Evolutionary conservation across 2,329 filamentous ascomycete genomes (phyloP).

Genomic region (Cytospora chrysosperma): DNA sequence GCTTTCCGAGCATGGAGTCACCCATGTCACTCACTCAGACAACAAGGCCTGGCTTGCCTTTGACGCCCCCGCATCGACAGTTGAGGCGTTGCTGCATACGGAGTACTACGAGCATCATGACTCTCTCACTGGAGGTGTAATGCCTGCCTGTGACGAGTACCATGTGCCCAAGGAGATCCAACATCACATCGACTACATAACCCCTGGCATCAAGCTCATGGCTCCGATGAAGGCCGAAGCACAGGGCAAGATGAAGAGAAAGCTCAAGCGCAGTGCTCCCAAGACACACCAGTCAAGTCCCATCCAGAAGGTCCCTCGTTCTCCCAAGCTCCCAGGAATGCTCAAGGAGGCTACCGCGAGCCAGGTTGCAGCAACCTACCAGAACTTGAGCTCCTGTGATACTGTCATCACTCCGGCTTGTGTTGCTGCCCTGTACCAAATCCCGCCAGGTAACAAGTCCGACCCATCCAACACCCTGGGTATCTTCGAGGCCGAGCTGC

Average conservation of each 20-base stretch:
- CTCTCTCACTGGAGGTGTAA: slow-evolving; percentile 26
- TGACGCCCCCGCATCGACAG: slow-evolving; percentile 28
- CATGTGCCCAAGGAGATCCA: slow-evolving; percentile 22
- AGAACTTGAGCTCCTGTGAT: slow-evolving; percentile 15
- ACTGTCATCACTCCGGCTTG: slow-evolving; percentile 11
- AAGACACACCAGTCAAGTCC: background rate
- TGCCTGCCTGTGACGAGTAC: slow-evolving; percentile 27
- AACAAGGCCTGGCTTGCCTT: slow-evolving; percentile 32
- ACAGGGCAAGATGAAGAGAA: background rate
- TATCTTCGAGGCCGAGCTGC: slow-evolving; percentile 34
- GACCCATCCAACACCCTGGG: slow-evolving; percentile 27
- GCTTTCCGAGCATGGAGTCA: slow-evolving; percentile 22
- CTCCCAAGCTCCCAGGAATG: background rate
- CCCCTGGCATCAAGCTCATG: slow-evolving; percentile 24
- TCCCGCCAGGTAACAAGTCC: slow-evolving; percentile 21
- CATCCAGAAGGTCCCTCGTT: background rate
- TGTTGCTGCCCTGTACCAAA: slow-evolving; percentile 24
- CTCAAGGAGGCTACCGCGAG: background rate
- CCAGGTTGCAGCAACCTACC: background rate
- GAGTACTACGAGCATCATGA: slow-evolving; percentile 31
- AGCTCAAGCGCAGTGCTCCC: slow-evolving; percentile 2
- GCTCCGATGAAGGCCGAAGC: slow-evolving; percentile 22
- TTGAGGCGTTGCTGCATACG: slow-evolving; percentile 29
- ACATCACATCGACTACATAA: slow-evolving; percentile 26
- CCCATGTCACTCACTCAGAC: slow-evolving; percentile 21